These are phyloP conservation scores for Mycena belliarum DNA, from an alignment of 768 basidiomycete species.

Conservation along the genomic window DNA sequence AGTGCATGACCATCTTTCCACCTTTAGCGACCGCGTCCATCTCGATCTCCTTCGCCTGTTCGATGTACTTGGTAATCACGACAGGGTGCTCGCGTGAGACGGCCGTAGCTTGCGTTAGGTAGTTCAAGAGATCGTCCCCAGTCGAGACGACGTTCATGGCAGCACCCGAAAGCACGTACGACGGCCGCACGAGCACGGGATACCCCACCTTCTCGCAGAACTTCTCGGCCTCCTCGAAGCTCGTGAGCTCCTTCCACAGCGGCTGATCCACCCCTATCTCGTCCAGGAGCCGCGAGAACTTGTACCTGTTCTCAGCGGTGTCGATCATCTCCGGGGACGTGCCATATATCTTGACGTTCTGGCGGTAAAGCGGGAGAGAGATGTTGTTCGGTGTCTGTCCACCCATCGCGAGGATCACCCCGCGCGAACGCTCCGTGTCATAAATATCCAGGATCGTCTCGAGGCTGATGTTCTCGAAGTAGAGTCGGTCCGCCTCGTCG, in stretches of 20 bases:
- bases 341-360: conserved; percentile 98
- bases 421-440: conserved; percentile 83
- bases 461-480: conserved; percentile 97
- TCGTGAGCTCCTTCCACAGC: conserved; percentile 93
- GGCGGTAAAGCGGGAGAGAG: conserved; percentile 90
- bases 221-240: conserved; percentile 78
- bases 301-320: conserved; percentile 98
- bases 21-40: conserved; percentile 99
- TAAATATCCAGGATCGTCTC: conserved; percentile 98
- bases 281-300: conserved; percentile 97
- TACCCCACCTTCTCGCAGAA: conserved; percentile 95
- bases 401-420: conserved; percentile 97
- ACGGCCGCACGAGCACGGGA: conserved; percentile 95
- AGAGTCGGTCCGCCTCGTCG: conserved; percentile 96
- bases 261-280: conserved; percentile 99
- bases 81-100: conserved; percentile 97
- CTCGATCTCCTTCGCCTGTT: conserved; percentile 99
- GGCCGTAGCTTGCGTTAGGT: conserved; percentile 91
- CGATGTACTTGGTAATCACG: conserved; percentile 98
- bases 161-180: conserved; percentile 98
- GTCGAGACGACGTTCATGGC: conserved; percentile 99
- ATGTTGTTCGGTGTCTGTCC: conserved; percentile 99
- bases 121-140: conserved; percentile 85
- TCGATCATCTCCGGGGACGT: conserved; percentile 99
- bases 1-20: conserved; percentile 99